Evolutionary conservation across 352 stramenopile species (phyloP).

Genomic region (Aphanomyces invadans): DNA sequence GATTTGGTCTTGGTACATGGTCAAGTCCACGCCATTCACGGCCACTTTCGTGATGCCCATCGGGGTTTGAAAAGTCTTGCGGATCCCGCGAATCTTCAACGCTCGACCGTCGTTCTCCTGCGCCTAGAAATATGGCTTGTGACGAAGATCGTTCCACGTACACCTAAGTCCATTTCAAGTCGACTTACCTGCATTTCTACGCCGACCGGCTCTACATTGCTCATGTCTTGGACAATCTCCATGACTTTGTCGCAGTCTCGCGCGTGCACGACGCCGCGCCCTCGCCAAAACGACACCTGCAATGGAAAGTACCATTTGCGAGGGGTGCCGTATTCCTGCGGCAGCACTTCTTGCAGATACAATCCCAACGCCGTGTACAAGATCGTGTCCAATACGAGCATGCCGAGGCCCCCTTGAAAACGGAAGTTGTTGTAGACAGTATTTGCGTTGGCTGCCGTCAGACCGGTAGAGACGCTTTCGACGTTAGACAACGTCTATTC

Average conservation of each 20-base stretch:
- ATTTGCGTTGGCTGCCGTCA: constrained; percentile 40
- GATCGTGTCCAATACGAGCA: constrained; percentile 84
- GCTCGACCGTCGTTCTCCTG: constrained; percentile 48
- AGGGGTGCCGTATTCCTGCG: constrained; percentile 29
- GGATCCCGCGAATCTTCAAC: constrained; percentile 50
- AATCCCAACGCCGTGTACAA: constrained; percentile 75
- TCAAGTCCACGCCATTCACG: constrained; percentile 74
- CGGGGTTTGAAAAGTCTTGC: constrained; percentile 68
- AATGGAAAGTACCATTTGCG: constrained; percentile 85
- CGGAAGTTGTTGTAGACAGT: constrained; percentile 50
- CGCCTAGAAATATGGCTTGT: constrained; percentile 30
- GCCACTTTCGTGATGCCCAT: constrained; percentile 64
- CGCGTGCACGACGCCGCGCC: background rate
- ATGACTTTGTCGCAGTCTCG: constrained; percentile 1
- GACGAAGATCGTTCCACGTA: too few species aligned
- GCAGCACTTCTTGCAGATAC: constrained; percentile 52
- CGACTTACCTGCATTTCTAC: constrained; percentile 10
- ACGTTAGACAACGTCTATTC: background rate
- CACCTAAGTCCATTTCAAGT: too few species aligned
- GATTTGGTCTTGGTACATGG: constrained; percentile 91
- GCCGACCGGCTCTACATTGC: constrained; percentile 25
- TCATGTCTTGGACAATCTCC: constrained; percentile 24
- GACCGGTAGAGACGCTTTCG: constrained; percentile 32
- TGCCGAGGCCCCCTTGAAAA: constrained; percentile 47
- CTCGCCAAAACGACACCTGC: constrained; percentile 62